A percentile compares a stretch with the other conserved stretches of the same genome.
Evolutionary conservation across 2,329 filamentous ascomycete species (phyloP).

Genomic region (Pseudocercospora eumusae): DNA sequence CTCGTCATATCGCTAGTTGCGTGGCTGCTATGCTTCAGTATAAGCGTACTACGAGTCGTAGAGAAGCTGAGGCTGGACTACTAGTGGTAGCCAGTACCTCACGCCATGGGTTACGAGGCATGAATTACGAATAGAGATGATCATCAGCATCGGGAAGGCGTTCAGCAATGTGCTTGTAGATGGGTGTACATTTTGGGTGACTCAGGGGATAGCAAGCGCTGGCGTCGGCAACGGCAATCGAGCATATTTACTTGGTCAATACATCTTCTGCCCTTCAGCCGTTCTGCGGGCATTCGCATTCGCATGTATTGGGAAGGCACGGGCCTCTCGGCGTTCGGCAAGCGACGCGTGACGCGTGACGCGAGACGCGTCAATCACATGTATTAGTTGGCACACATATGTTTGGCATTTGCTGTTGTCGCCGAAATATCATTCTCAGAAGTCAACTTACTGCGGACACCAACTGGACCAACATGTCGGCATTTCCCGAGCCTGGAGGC

Average conservation of each 20-base stretch:
- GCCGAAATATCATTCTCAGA: not conserved
- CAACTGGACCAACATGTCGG: not conserved
- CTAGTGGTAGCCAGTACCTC: constrained; percentile 12
- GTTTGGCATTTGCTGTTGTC: no score
- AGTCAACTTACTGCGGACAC: not conserved
- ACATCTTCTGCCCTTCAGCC: not conserved
- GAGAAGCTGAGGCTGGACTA: constrained; percentile 38
- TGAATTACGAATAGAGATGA: constrained; percentile 18
- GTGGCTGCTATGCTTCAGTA: constrained; percentile 88
- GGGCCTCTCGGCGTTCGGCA: not conserved
- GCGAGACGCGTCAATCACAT: no score
- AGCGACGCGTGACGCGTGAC: not conserved
- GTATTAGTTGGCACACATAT: no score
- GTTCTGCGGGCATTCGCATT: not conserved
- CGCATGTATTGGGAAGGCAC: not conserved
- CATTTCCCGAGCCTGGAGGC: not conserved
- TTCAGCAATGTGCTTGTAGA: not conserved
- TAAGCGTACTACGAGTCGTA: constrained; percentile 59
- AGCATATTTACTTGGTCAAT: no score
- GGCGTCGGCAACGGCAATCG: not conserved
- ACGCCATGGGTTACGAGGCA: constrained; percentile 16
- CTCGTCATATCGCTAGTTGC: constrained; percentile 78
- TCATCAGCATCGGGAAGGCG: constrained; percentile 6
- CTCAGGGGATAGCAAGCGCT: not conserved
- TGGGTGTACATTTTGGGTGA: not conserved